A percentile compares a stretch with the other conserved stretches of the same genome.
These are phyloP conservation scores for Hyphopichia burtonii DNA, from an alignment of 1,139 yeast genomes.

Conservation along the genomic window DNA sequence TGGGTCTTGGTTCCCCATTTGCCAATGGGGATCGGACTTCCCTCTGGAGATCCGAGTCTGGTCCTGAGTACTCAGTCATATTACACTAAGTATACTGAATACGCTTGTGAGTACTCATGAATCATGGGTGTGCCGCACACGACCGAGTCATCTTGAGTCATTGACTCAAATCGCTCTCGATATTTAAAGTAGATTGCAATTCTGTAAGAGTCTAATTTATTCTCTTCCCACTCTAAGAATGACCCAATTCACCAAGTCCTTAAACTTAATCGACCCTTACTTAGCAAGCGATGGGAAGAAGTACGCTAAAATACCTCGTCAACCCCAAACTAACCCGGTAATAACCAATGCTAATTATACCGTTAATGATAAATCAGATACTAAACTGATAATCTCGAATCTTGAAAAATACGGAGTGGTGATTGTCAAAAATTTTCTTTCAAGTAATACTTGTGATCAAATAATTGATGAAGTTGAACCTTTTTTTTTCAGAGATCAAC, in stretches of 20 bases:
- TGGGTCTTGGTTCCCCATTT: too few species aligned
- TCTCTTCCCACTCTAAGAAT: too few species aligned
- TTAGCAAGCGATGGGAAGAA: background rate
- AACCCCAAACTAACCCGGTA: slow-evolving; percentile 3
- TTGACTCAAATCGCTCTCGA: too few species aligned
- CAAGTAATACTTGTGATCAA: slow-evolving; percentile 8
- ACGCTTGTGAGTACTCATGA: too few species aligned
- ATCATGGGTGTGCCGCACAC: too few species aligned
- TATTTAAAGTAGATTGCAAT: too few species aligned
- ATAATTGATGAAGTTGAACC: slow-evolving; percentile 17
- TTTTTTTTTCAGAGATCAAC: slow-evolving; percentile 13
- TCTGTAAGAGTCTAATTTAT: too few species aligned
- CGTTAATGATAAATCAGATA: slow-evolving; percentile 7
- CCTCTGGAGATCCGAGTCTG: too few species aligned
- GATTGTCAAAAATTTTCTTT: slow-evolving; percentile 15
- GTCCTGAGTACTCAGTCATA: too few species aligned
- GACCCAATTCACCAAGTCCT: background rate
- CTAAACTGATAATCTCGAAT: slow-evolving; percentile 10
- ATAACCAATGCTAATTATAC: slow-evolving; percentile 10
- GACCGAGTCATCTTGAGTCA: too few species aligned
- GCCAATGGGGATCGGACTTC: too few species aligned
- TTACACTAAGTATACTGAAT: too few species aligned
- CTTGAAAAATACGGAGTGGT: slow-evolving; percentile 19
- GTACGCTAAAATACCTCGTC: background rate
- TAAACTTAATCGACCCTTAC: slow-evolving; percentile 1